Conservation (phyloP, 495 filamentous ascomycete genomes). For the Hypoxylon fuscum region DNA sequence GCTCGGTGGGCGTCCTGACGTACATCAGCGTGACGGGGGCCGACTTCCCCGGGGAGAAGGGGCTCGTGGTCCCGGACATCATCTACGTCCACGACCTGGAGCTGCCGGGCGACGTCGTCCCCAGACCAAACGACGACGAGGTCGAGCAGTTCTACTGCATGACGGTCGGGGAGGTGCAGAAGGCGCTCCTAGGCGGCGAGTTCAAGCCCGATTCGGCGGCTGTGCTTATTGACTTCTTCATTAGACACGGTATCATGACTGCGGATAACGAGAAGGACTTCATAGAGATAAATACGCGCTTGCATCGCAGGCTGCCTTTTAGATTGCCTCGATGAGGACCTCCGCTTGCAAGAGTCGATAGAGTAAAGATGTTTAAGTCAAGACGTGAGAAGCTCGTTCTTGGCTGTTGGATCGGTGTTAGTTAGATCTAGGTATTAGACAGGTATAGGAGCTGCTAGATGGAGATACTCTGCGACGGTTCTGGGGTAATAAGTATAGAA, state of each 20-base stretch:
- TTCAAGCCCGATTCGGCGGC: constrained; percentile 65
- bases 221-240: constrained; percentile 63
- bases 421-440: no score
- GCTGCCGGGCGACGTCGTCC: constrained; percentile 43
- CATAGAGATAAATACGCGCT: constrained; percentile 56
- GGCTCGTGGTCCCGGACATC: constrained; percentile 44
- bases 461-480: no score
- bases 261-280: constrained; percentile 60
- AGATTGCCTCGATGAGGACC: constrained; percentile 45
- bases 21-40: constrained; percentile 49
- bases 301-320: constrained; percentile 58
- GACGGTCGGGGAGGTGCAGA: constrained; percentile 56
- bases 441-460: no score
- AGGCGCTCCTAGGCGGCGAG: constrained; percentile 51
- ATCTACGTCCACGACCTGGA: constrained; percentile 43
- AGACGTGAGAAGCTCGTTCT: no score
- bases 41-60: constrained; percentile 29
- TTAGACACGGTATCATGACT: constrained; percentile 63
- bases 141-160: constrained; percentile 60
- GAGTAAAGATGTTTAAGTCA: no score
- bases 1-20: constrained; percentile 50
- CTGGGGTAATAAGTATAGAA: no score
- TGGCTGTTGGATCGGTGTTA: no score
- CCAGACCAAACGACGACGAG: constrained; percentile 60
- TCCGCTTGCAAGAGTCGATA: no score